Percentiles rank a stretch among this genome's conserved stretches.
phyloP scores from a whole-genome alignment of 345 rosid species.

The Eucalyptus pauciflora region DNA sequence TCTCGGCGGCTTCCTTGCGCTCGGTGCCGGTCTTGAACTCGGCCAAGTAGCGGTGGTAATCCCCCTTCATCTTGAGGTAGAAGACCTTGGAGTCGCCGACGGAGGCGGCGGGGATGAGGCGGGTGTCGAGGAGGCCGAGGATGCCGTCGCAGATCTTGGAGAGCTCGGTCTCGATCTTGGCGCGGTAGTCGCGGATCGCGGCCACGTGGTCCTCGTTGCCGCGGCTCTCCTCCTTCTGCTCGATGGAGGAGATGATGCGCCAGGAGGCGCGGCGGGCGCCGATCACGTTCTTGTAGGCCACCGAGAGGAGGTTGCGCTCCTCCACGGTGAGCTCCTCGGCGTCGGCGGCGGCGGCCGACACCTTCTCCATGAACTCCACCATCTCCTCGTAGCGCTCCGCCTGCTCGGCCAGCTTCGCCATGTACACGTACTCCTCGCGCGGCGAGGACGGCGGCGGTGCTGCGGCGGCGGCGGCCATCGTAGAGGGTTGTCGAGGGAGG shows the following conservation, averaged over 20 bases:
- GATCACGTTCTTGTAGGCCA: conserved; percentile 55
- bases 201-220: conserved; percentile 47
- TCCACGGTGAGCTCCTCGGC: conserved; percentile 41
- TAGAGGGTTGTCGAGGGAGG: not conserved
- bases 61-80: conserved; percentile 52
- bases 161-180: conserved; percentile 75
- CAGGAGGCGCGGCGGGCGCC: conserved; percentile 50
- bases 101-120: conserved; percentile 59
- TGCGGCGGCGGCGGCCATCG: not conserved
- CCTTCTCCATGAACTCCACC: conserved; percentile 77
- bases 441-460: conserved; percentile 37
- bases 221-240: conserved; percentile 57
- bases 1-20: conserved; percentile 7
- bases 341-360: conserved; percentile 43
- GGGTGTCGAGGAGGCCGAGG: conserved; percentile 49
- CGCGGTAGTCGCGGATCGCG: conserved; percentile 59
- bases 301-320: conserved; percentile 56
- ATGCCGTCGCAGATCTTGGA: conserved; percentile 63
- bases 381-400: conserved; percentile 47
- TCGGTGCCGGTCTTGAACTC: conserved; percentile 8
- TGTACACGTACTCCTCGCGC: conserved; percentile 69
- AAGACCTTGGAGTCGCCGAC: conserved; percentile 82
- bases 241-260: conserved; percentile 56
- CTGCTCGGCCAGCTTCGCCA: conserved; percentile 15
- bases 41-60: conserved; percentile 8